A percentile compares a stretch with the other conserved stretches of the same genome.
Evolutionary conservation across 345 rosid genomes (phyloP).

Genomic region (Mercurialis annua): DNA sequence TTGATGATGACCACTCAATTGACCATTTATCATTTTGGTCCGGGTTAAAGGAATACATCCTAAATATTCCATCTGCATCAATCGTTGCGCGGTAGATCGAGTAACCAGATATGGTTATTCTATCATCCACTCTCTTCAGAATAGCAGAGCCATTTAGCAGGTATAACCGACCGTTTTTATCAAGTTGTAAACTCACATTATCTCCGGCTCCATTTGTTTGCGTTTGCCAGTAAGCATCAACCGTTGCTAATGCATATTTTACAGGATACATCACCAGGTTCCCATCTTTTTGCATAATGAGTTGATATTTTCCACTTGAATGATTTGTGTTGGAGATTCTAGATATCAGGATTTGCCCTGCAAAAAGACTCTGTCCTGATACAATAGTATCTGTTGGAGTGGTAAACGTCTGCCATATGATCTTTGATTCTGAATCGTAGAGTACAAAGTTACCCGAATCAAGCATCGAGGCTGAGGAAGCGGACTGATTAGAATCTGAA

Average conservation of each 20-base stretch:
- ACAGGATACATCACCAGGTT: conserved; percentile 15
- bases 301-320: conserved; percentile 23
- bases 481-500: background rate
- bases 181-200: background rate
- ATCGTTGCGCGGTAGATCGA: background rate
- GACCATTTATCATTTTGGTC: background rate
- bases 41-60: background rate
- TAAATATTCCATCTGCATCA: background rate
- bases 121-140: background rate
- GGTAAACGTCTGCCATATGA: conserved; percentile 33
- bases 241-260: background rate
- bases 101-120: too few species aligned
- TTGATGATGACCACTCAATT: background rate
- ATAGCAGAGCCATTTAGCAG: background rate
- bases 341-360: conserved; percentile 12
- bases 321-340: conserved; percentile 11
- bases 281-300: conserved; percentile 25
- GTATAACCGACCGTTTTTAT: background rate
- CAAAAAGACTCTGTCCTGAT: conserved; percentile 21
- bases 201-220: background rate
- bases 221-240: conserved; percentile 17
- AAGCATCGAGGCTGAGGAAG: conserved; percentile 33
- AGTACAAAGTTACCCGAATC: conserved; percentile 36
- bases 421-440: conserved; percentile 14
- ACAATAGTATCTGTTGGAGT: conserved; percentile 26